Evolutionary conservation across 208 protist species (phyloP).

Genomic region (Blechomonas ayalai): DNA sequence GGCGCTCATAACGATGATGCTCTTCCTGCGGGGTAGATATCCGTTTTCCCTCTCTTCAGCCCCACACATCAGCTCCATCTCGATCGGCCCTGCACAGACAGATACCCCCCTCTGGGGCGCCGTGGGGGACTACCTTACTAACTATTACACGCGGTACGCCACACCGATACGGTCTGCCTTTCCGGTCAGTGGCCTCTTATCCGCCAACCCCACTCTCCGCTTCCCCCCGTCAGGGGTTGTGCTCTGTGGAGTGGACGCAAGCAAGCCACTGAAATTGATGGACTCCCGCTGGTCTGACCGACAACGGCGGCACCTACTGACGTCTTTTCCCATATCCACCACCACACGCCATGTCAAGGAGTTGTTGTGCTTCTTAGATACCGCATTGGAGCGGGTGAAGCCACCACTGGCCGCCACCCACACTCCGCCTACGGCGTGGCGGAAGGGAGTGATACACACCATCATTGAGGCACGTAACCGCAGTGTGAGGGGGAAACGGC

Average conservation of each 20-base stretch:
- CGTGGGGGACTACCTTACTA: constrained; percentile 58
- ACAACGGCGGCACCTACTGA: constrained; percentile 8
- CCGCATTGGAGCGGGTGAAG: no score
- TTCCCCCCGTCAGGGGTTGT: no score
- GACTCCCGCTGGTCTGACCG: no score
- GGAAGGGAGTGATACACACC: no score
- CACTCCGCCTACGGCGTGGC: no score
- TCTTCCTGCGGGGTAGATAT: not conserved
- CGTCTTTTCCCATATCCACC: constrained; percentile 1
- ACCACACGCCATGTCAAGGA: not conserved
- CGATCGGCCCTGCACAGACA: not conserved
- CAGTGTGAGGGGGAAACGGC: no score
- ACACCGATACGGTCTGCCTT: constrained; percentile 16
- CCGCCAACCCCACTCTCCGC: constrained; percentile 3
- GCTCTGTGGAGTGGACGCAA: no score
- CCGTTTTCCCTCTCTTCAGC: not conserved
- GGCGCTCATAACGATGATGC: constrained; percentile 11
- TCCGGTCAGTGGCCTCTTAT: constrained; percentile 12
- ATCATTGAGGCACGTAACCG: no score
- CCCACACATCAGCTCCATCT: constrained; percentile 6
- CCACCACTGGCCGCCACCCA: no score
- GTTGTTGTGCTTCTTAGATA: no score
- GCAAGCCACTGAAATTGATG: no score
- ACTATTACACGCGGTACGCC: constrained; percentile 57
- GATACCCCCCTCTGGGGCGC: constrained; percentile 67